These are phyloP conservation scores for Trichoderma virens DNA, from an alignment of 495 filamentous ascomycete genomes.

Conservation along the genomic window DNA sequence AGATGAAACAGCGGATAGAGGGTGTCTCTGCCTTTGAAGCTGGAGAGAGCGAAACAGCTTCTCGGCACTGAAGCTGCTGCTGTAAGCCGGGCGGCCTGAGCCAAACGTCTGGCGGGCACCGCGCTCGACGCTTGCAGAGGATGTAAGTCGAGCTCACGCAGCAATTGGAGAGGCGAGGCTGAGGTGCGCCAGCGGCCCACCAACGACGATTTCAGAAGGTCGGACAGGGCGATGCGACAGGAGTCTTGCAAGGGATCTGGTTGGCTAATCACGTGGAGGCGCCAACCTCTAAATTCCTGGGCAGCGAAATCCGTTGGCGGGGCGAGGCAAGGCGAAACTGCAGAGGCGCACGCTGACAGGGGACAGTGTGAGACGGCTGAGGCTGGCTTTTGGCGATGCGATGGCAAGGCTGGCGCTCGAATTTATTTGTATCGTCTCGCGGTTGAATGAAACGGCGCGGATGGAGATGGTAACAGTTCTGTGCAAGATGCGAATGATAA, in stretches of 20 bases:
- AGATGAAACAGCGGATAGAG: not conserved
- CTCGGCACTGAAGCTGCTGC: constrained; percentile 1
- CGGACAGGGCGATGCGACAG: constrained; percentile 1
- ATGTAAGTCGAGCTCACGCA: constrained; percentile 6
- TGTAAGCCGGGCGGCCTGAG: not conserved
- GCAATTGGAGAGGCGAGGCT: constrained; percentile 4
- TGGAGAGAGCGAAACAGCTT: not conserved
- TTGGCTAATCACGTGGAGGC: constrained; percentile 5
- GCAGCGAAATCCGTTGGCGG: not conserved
- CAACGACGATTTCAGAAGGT: constrained; percentile 7
- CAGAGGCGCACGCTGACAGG: not conserved
- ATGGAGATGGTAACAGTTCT: not conserved
- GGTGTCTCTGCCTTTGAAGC: not conserved
- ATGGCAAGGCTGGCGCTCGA: too few species aligned
- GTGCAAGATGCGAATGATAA: not conserved
- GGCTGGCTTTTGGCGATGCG: too few species aligned
- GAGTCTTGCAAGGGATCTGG: not conserved
- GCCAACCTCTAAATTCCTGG: not conserved
- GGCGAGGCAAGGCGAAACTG: not conserved
- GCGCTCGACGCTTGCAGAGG: not conserved
- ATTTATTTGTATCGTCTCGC: too few species aligned
- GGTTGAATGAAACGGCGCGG: not conserved
- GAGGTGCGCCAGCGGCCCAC: constrained; percentile 7
- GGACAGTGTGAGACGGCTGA: too few species aligned
- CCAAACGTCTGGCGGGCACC: not conserved